Conservation (phyloP, 257 asterid species). For the Primulina tabacum region DNA sequence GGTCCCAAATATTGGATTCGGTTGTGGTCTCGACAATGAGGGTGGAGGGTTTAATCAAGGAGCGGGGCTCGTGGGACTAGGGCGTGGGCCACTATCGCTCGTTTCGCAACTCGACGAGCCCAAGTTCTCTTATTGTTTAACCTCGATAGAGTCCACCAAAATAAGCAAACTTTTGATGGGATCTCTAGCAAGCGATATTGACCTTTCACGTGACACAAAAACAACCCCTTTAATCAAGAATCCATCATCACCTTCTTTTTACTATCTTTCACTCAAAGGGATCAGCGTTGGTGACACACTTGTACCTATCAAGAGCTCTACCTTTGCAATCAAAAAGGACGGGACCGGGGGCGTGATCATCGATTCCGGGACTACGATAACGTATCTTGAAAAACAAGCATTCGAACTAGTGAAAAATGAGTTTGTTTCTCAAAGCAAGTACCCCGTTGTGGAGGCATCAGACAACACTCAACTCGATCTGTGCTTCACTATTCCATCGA, state of each 20-base stretch:
- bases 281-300: slow-evolving; percentile 67
- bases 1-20: slow-evolving; percentile 54
- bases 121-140: slow-evolving; percentile 67
- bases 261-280: slow-evolving; percentile 70
- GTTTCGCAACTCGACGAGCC: slow-evolving; percentile 81
- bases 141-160: slow-evolving; percentile 53
- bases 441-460: slow-evolving; percentile 44
- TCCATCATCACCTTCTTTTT: slow-evolving; percentile 69
- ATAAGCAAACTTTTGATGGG: slow-evolving; percentile 64
- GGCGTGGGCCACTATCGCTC: slow-evolving; percentile 73
- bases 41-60: slow-evolving; percentile 73
- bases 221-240: slow-evolving; percentile 51
- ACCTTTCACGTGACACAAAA: not conserved
- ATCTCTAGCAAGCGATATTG: slow-evolving; percentile 27
- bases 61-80: slow-evolving; percentile 78
- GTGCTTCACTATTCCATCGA: slow-evolving; percentile 54
- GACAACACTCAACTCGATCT: slow-evolving; percentile 57
- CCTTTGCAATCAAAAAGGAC: slow-evolving; percentile 48
- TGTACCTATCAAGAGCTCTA: slow-evolving; percentile 43
- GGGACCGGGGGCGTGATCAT: slow-evolving; percentile 86
- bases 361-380: slow-evolving; percentile 87
- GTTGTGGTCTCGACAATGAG: slow-evolving; percentile 75
- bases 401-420: slow-evolving; percentile 52
- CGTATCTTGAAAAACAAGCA: slow-evolving; percentile 52
- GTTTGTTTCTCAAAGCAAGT: slow-evolving; percentile 43